Evolutionary conservation across 345 rosid genomes (phyloP).

Genomic region (Erucastrum elatum): DNA sequence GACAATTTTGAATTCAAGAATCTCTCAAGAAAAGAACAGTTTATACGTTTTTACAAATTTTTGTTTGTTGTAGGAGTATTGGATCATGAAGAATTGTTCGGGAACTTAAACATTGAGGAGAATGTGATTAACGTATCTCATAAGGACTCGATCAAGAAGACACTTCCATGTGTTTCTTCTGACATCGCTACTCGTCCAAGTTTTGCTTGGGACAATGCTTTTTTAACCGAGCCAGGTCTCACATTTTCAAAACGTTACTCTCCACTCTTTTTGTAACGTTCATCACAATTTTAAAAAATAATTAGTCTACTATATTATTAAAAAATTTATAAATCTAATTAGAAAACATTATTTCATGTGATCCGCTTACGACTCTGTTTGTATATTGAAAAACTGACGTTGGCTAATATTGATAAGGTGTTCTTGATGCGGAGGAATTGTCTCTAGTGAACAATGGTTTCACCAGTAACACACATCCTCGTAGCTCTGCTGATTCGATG

Average conservation of each 20-base stretch:
- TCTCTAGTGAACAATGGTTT: conserved; percentile 32
- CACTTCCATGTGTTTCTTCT: conserved; percentile 1
- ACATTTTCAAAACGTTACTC: conserved; percentile 1
- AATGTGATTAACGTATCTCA: conserved; percentile 16
- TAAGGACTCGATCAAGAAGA: not conserved
- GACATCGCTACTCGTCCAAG: conserved; percentile 28
- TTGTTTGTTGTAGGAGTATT: conserved; percentile 47
- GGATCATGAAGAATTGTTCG: conserved; percentile 61
- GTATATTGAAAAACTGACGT: not conserved
- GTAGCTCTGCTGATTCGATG: conserved; percentile 25
- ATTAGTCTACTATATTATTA: not conserved
- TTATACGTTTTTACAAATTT: not conserved
- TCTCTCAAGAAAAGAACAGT: not conserved
- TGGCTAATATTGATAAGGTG: conserved; percentile 22
- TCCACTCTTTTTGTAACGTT: not conserved
- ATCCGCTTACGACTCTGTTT: not conserved
- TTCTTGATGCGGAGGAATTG: conserved; percentile 38
- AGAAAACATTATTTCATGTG: not conserved
- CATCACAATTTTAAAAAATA: not conserved
- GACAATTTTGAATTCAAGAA: not conserved
- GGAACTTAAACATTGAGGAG: conserved; percentile 41
- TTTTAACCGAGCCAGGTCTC: conserved; percentile 37
- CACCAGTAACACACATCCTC: conserved; percentile 5
- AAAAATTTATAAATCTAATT: not conserved
- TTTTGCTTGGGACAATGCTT: conserved; percentile 38